These are phyloP conservation scores for Schizosaccharomyces cryophilus DNA, from an alignment of 805 yeast genomes.

Conservation along the genomic window DNA sequence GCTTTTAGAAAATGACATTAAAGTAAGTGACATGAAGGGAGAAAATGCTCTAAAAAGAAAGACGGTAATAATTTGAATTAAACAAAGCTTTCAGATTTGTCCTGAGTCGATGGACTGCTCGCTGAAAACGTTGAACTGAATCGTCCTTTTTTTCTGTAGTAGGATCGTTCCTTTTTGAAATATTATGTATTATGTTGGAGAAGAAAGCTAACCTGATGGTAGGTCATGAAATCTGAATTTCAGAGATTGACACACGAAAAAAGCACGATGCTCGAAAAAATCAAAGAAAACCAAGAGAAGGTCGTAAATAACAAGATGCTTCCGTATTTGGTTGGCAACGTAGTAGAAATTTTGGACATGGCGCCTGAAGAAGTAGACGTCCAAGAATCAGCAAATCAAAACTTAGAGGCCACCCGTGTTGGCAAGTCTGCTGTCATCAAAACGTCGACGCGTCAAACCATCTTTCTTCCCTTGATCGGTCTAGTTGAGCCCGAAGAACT, in stretches of 20 bases:
- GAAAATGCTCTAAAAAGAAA: not conserved
- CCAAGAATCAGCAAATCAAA: slow-evolving; percentile 87
- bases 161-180: too few species aligned
- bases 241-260: slow-evolving; percentile 81
- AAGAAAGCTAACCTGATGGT: not conserved
- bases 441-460: slow-evolving; percentile 93
- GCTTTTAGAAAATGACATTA: slow-evolving; percentile 78
- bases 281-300: slow-evolving; percentile 87
- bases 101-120: too few species aligned
- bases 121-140: too few species aligned
- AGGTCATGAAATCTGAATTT: slow-evolving; percentile 32
- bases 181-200: not conserved
- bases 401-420: slow-evolving; percentile 65
- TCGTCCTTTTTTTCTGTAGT: not conserved
- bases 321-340: slow-evolving; percentile 90
- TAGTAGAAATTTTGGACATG: slow-evolving; percentile 78
- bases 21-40: slow-evolving; percentile 21
- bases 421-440: slow-evolving; percentile 97
- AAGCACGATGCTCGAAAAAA: slow-evolving; percentile 73
- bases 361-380: slow-evolving; percentile 51
- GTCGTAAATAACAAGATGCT: slow-evolving; percentile 84
- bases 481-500: slow-evolving; percentile 74
- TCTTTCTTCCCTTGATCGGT: slow-evolving; percentile 85
- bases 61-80: not conserved
- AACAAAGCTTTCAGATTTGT: too few species aligned